phyloP scores from a whole-genome alignment of 1,284 basidiomycete species.

The Somion occarium region DNA sequence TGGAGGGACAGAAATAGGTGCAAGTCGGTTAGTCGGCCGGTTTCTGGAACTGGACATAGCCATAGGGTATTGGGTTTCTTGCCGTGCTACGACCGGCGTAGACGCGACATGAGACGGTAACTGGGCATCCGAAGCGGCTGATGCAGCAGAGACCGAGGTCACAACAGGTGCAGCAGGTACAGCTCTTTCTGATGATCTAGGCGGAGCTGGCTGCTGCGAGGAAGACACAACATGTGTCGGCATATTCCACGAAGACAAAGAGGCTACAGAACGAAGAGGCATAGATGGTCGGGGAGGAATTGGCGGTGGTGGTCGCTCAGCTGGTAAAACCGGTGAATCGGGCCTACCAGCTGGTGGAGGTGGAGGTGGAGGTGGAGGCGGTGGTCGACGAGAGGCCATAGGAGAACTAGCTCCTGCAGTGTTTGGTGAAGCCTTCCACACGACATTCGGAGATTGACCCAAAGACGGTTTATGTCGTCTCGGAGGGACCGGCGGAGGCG shows the following conservation, averaged over 20 bases:
- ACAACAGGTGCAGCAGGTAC: background rate
- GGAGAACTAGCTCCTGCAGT: background rate
- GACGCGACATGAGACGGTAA: background rate
- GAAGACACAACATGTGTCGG: slow-evolving; percentile 4
- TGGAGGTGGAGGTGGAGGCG: background rate
- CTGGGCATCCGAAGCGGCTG: background rate
- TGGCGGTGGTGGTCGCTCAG: background rate
- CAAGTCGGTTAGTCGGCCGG: background rate
- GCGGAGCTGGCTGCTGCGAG: background rate
- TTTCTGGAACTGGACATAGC: background rate
- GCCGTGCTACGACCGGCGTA: slow-evolving; percentile 1
- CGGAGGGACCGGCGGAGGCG: slow-evolving; percentile 11
- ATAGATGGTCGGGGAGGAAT: background rate
- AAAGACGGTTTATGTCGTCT: slow-evolving; percentile 9
- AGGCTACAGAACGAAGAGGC: background rate
- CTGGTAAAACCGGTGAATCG: background rate
- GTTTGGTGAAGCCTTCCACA: slow-evolving; percentile 5
- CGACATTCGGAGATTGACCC: slow-evolving; percentile 3
- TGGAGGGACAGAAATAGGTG: background rate
- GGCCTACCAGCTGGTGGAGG: background rate
- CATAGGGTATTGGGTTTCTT: background rate
- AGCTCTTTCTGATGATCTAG: no score
- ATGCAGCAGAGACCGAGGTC: background rate
- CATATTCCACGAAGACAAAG: background rate
- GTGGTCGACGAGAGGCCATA: background rate